phyloP scores from a whole-genome alignment of 768 basidiomycete species.

The Mycena albidolilacea region DNA sequence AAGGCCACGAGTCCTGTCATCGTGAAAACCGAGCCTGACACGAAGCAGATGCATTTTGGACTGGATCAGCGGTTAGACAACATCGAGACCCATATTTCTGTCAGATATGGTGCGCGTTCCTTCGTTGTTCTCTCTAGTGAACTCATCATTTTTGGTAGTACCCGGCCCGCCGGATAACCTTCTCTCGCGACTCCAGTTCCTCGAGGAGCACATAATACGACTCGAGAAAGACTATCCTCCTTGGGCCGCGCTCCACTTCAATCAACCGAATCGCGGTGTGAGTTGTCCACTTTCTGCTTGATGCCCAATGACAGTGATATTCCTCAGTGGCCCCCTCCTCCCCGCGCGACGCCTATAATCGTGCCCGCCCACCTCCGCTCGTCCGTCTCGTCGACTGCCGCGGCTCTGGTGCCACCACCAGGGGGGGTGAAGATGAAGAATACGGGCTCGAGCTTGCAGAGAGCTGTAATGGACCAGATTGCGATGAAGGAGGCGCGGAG shows the following conservation, averaged over 20 bases:
- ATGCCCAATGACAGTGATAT: not conserved
- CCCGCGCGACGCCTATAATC: constrained; percentile 82
- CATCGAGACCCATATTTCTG: constrained; percentile 79
- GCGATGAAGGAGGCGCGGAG: constrained; percentile 82
- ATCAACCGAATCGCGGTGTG: constrained; percentile 86
- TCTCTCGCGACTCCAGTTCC: constrained; percentile 73
- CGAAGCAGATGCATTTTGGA: constrained; percentile 62
- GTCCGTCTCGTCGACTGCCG: constrained; percentile 37
- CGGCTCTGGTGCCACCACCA: constrained; percentile 32
- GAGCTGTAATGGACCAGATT: constrained; percentile 81
- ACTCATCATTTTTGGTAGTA: constrained; percentile 57
- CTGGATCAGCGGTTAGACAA: constrained; percentile 75
- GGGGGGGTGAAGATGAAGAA: constrained; percentile 53
- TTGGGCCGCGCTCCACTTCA: constrained; percentile 92
- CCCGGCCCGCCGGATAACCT: constrained; percentile 79
- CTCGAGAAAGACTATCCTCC: constrained; percentile 89
- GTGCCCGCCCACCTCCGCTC: constrained; percentile 75
- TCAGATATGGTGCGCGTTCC: constrained; percentile 75
- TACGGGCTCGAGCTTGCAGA: constrained; percentile 75
- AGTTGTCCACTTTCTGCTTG: constrained; percentile 48
- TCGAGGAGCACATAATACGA: constrained; percentile 84
- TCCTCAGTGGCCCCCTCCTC: constrained; percentile 86
- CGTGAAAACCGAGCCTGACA: constrained; percentile 17
- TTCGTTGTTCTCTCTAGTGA: not conserved
- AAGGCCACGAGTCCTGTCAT: constrained; percentile 26